A percentile compares a stretch with the other conserved stretches of the same genome.
phyloP scores from a whole-genome alignment of 331 rosid genomes.

The Acacia concinna region DNA sequence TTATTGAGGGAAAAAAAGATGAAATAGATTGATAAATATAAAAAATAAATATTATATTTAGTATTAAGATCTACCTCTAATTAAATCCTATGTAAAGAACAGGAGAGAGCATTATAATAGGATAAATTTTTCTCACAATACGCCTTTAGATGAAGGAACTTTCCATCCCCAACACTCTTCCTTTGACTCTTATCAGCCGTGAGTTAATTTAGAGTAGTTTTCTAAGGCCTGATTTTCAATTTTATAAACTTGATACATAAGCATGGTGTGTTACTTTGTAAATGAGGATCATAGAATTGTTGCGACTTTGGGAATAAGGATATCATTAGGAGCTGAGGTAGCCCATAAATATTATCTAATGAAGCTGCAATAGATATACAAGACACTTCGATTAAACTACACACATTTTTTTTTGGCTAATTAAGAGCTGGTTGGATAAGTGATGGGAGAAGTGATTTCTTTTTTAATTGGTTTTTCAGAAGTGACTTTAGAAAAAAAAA shows the following conservation, averaged over 20 bases:
- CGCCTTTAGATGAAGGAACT: not conserved
- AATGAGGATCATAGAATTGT: not conserved
- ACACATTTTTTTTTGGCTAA: not conserved
- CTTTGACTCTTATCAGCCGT: not conserved
- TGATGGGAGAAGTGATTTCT: no score
- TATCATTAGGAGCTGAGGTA: not conserved
- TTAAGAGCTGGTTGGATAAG: no score
- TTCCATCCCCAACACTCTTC: not conserved
- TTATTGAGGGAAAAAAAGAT: no score
- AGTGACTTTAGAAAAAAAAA: no score
- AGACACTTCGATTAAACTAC: not conserved
- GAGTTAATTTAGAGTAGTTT: not conserved
- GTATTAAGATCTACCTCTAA: no score
- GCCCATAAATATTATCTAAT: not conserved
- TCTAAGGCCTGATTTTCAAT: not conserved
- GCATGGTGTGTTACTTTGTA: no score
- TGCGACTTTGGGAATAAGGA: not conserved
- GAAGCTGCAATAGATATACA: not conserved
- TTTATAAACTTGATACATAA: not conserved
- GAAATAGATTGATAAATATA: no score
- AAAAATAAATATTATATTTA: no score
- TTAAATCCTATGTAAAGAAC: no score
- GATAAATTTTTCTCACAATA: not conserved
- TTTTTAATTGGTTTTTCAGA: no score
- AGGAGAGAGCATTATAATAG: no score